Evolutionary conservation across 176 grass and related monocot species (phyloP), one percentile per base, ranked within the genome.

Genomic region (Carex pumila): DNA sequence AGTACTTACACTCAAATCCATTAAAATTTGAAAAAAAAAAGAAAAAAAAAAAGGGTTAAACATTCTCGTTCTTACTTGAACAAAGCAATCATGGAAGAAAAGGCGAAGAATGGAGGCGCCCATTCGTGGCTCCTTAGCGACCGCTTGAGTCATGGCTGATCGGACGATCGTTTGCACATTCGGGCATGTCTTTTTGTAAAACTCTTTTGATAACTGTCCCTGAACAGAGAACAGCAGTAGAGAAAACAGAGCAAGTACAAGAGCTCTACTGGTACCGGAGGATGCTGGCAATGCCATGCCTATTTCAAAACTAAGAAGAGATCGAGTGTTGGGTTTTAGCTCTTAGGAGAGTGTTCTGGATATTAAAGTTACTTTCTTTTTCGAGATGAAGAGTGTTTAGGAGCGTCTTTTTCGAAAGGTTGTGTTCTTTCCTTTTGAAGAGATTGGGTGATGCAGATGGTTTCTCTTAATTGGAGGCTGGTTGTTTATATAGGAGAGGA

Each of bases 21-120:
- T 54, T 72, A 31, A 1, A 22, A 47, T 49, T 65, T 50, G 53
- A 34, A 81, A 63, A 13, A 39, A 39, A 5, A 12, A 19, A 39
- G 4, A 12, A 19, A n/a, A 60, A 50, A 2, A 15, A 18, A 66
- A 5, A 17, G n/a, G n/a, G 5, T 56, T 54, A 17, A 53, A 39
- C 5, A 39, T 77, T n/a, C 2, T 1, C 12, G 21, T 60, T 25
- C 80, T 76, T 71, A 90, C 88, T 71, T 91, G 90, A 34, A 87
- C 87, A 60, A 94, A 94, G 85, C 92, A 94, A 71, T 91, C 92
- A 45, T 94, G 89, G 87, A 94, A 94, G 85, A 89, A 91, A 58
- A 94, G 79, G 45, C 89, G 87, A 81, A 94, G 78, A 11, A 94
- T 79, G 37, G 85, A 91, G 0, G 89, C 89, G 0, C 78, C 91